Conservation (phyloP, 2,329 filamentous ascomycete species). For the Bipolaris zeicola region DNA sequence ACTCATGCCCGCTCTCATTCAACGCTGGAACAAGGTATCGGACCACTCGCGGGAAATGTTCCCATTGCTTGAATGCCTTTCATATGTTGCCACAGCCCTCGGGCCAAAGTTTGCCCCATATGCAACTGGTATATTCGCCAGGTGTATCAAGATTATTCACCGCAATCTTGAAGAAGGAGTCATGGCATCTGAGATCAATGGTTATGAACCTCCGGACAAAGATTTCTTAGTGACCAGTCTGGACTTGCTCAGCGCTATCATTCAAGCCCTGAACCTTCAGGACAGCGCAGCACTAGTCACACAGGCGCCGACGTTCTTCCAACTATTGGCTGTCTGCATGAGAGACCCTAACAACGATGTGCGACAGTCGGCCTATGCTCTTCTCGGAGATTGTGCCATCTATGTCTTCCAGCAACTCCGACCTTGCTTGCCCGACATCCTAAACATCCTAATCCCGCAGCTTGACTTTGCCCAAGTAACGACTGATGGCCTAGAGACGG, state of each 20-base stretch:
- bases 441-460: slow-evolving; percentile 84
- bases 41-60: slow-evolving; percentile 94
- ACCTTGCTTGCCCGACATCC: slow-evolving; percentile 71
- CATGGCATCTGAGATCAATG: slow-evolving; percentile 69
- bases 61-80: slow-evolving; percentile 92
- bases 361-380: slow-evolving; percentile 91
- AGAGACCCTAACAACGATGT: slow-evolving; percentile 90
- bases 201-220: slow-evolving; percentile 83
- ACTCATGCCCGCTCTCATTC: slow-evolving; percentile 90
- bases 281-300: slow-evolving; percentile 79
- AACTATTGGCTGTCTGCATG: slow-evolving; percentile 90
- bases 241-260: slow-evolving; percentile 88
- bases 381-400: slow-evolving; percentile 92
- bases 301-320: slow-evolving; percentile 81
- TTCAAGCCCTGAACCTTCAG: slow-evolving; percentile 79
- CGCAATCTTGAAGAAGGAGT: slow-evolving; percentile 84
- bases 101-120: slow-evolving; percentile 83
- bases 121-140: slow-evolving; percentile 80
- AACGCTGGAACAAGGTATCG: slow-evolving; percentile 82
- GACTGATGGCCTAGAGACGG: slow-evolving; percentile 80
- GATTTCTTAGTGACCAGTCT: slow-evolving; percentile 96
- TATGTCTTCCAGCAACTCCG: slow-evolving; percentile 85
- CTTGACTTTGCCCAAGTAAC: slow-evolving; percentile 73
- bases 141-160: slow-evolving; percentile 91
- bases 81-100: slow-evolving; percentile 88